Conservation (phyloP, 2,329 filamentous ascomycete genomes). For the Ustulina deusta region DNA sequence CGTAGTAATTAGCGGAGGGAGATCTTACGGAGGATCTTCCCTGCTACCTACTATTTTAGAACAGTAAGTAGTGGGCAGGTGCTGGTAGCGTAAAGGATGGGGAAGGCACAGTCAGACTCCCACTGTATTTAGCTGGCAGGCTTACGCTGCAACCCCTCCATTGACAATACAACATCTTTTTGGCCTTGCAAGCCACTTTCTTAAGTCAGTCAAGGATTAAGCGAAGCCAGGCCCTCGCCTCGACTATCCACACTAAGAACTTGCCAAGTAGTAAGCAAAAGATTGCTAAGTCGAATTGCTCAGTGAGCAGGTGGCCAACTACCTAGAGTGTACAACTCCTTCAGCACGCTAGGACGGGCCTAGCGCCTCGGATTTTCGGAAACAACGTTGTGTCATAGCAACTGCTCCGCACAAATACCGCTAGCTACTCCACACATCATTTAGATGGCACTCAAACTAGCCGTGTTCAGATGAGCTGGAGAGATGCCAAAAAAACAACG, state of each 20-base stretch:
- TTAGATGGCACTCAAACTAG: background rate
- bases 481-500: too few species aligned
- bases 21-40: background rate
- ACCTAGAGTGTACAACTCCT: background rate
- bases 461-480: background rate
- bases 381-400: background rate
- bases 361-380: background rate
- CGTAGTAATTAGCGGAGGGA: background rate
- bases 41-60: background rate
- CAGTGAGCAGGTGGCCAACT: background rate
- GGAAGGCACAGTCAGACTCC: too few species aligned
- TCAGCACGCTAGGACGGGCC: background rate
- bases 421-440: too few species aligned
- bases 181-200: too few species aligned
- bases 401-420: too few species aligned
- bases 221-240: background rate
- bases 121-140: too few species aligned
- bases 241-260: background rate
- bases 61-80: too few species aligned
- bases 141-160: too few species aligned
- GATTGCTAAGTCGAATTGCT: background rate
- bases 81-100: too few species aligned
- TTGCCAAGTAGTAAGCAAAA: constrained; percentile 11
- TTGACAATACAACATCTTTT: too few species aligned
- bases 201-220: constrained; percentile 10